Base-by-base conservation (phyloP, 2,329 filamentous ascomycete species). In the Aphanocladium album region DNA sequence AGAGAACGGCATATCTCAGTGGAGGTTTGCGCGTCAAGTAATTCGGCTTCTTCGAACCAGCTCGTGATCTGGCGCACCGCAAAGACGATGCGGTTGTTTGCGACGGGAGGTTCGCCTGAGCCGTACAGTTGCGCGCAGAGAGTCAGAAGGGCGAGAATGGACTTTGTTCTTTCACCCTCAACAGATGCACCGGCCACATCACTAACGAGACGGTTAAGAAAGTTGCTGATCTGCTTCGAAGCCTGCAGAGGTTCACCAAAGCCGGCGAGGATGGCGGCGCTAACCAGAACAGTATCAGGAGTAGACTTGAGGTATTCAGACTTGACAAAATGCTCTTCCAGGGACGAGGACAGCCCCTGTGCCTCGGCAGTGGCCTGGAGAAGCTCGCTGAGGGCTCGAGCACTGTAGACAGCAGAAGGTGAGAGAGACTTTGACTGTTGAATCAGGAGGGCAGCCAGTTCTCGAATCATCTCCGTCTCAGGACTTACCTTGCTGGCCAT, bases 61-160 rank as follows among this genome's bases (percentile, higher is more conserved):
- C 85, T 82, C 0, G 89, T 82, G 8, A 96, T 80, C 64, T 93
- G 88, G 69, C 89, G 90, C 46, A 93, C 85, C 9, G 93, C 86
- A 74, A 96, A 95, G 0, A 96, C 85, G 2, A 95, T 74, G 25
- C 92, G 83, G 67, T 93, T 86, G 49, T 81, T 83, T 1, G 83
- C 80, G 1, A 86, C 80, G 0, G 85, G 85, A 8, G 87, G 64
- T 62, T 80, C 74, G 2, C 78, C 81, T 0, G 71, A 53, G 25
- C 81, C 77, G 62, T 85, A 88, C 16, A 85, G 71, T 9, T 75
- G 71, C 61, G 83, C 71, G 60, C 77, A 80, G 8, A 81, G 73
- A 19, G 85, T 82, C 5, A 88, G 72, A 1, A 88, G 73, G 2
- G 83, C 78, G 2, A 89, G 71, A 0, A 74, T 76, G 30, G 75